Percentiles rank a stretch among this genome's conserved stretches.
phyloP scores from a whole-genome alignment of 805 yeast genomes.

The Kodamaea restingae region DNA sequence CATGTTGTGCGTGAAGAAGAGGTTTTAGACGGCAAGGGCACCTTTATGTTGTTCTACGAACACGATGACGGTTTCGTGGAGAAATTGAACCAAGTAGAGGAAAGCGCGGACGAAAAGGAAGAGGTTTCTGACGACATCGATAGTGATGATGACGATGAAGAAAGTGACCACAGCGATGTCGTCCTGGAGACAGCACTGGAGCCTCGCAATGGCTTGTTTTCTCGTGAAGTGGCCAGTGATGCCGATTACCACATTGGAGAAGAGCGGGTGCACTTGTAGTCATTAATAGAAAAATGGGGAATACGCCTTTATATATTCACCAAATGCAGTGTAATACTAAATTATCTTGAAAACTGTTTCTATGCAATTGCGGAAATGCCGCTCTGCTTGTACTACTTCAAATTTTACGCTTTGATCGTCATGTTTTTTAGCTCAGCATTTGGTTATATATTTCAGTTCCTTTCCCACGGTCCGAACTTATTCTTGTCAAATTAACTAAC shows the following conservation, averaged over 20 bases:
- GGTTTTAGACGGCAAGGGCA: constrained; percentile 78
- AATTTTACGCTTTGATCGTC: too few species aligned
- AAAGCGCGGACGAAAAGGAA: constrained; percentile 11
- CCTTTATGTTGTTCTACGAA: constrained; percentile 91
- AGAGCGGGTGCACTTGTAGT: constrained; percentile 13
- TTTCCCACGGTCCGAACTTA: too few species aligned
- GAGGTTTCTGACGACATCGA: constrained; percentile 8
- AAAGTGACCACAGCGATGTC: neutral
- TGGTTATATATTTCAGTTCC: too few species aligned
- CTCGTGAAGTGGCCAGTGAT: constrained; percentile 4
- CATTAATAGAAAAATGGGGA: too few species aligned
- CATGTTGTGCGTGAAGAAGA: constrained; percentile 76
- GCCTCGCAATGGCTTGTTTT: constrained; percentile 1
- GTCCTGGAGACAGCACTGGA: neutral
- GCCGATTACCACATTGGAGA: constrained; percentile 11
- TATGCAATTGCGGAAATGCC: too few species aligned
- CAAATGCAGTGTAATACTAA: too few species aligned
- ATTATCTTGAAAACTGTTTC: too few species aligned
- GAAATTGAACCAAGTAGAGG: constrained; percentile 8
- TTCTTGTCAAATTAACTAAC: too few species aligned
- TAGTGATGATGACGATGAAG: constrained; percentile 8
- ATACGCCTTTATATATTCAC: too few species aligned
- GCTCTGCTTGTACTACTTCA: too few species aligned
- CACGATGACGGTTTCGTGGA: constrained; percentile 26
- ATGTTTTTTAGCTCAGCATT: too few species aligned